Percentiles rank a stretch among this genome's conserved stretches.
These are phyloP conservation scores for Camellia lanceoleosa DNA, from an alignment of 148 eudicot species.

Conservation along the genomic window DNA sequence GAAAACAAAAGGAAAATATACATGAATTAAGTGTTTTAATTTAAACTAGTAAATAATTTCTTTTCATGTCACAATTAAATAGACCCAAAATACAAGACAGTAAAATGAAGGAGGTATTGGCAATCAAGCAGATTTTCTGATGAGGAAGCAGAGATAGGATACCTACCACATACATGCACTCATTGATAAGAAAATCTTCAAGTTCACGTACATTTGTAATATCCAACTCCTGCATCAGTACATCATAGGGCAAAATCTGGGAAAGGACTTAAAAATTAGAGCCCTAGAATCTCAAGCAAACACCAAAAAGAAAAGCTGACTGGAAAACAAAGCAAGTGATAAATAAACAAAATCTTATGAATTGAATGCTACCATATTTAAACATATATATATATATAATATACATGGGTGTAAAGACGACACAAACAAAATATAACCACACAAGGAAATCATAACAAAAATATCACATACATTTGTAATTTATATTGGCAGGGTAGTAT, in stretches of 20 bases:
- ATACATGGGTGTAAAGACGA: no score
- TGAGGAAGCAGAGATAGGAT: background rate
- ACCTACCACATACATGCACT: conserved; percentile 98
- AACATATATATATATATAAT: background rate
- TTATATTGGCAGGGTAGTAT: background rate
- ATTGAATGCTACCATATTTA: background rate
- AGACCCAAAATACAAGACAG: background rate
- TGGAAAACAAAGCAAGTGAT: background rate
- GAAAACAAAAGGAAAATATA: background rate
- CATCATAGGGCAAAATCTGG: conserved; percentile 83
- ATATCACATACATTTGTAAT: background rate
- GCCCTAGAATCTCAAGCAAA: background rate
- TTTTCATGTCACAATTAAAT: background rate
- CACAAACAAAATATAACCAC: background rate
- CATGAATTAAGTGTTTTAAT: background rate
- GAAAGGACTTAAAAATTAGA: conserved; percentile 13
- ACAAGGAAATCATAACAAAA: background rate
- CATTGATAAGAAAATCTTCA: conserved; percentile 91
- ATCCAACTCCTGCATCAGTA: conserved; percentile 79
- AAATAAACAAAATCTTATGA: background rate
- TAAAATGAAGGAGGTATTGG: background rate
- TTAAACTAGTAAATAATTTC: background rate
- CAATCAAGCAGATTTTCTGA: no score
- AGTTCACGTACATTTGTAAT: conserved; percentile 86
- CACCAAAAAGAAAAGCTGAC: no score